Evolutionary conservation across 768 basidiomycete species (phyloP), one percentile per base, ranked within the genome.

Genomic region (Trametopsis cervina): DNA sequence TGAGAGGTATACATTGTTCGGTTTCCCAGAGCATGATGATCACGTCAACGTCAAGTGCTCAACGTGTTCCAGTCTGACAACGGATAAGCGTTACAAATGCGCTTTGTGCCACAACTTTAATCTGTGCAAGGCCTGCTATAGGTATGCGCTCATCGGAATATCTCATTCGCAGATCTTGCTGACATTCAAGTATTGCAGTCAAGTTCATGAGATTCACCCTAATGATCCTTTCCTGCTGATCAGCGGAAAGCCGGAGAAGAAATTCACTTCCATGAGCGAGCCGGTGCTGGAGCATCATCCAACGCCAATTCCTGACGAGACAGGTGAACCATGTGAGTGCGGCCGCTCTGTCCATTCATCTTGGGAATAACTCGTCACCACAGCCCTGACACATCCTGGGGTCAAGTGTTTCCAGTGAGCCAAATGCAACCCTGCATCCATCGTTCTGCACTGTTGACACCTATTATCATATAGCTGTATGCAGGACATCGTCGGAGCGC

Each of bases 171-270:
- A 6, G 12, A 4, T 5, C 9, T 21, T 21, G 41, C 29, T 53
- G 44, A 24, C 15, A 48, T 55, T 42, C 26, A 47, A 53, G 9
- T 49, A 36, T 25, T 47, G 40, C 53, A 92, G 91, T 59, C 81
- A 89, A 67, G 91, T 93, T 10, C 89, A 94, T 54, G 89, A 93
- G 57, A 77, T 95, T 13, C 93, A 97, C 58, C 94, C 93, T 1
- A 76, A 79, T 0, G 91, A 97, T 59, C 80, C 86, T 1, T 96
- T 95, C 71, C 68, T 94, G 17, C 74, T 78, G 7, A 77, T 93
- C 4, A 83, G 83, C n/a, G 87, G 89, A 54, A 76, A 71, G 56
- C 71, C 69, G 2, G 47, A 59, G 21, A 71, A 72, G 22, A n/a
- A n/a, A n/a, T n/a, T n/a, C n/a, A n/a, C n/a, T n/a, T 63, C 66